Percentiles rank a stretch among this genome's conserved stretches.
Evolutionary conservation across 225 moss, liverwort and hornwort species (phyloP).

Genomic region (Sphagnum contortum): DNA sequence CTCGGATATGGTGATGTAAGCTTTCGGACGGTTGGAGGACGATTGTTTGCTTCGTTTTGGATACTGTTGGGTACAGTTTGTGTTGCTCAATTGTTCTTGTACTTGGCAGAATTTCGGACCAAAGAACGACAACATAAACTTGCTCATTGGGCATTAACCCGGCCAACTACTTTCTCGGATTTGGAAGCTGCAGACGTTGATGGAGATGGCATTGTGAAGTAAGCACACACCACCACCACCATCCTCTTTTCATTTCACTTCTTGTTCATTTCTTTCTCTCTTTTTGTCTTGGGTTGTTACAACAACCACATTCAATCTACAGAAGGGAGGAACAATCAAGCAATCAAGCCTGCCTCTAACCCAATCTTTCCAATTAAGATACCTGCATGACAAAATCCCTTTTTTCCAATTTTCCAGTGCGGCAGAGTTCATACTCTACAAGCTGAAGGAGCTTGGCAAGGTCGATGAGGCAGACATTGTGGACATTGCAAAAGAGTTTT

Average conservation of each 20-base stretch:
- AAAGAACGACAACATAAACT: constrained; percentile 45
- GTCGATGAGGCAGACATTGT: constrained; percentile 54
- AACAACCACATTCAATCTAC: neutral
- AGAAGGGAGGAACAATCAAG: neutral
- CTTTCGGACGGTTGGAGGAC: constrained; percentile 52
- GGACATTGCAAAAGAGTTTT: constrained; percentile 49
- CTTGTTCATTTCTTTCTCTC: constrained; percentile 2
- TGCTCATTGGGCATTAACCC: constrained; percentile 58
- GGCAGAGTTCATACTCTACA: constrained; percentile 64
- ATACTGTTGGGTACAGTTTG: constrained; percentile 61
- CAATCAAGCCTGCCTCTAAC: too few relatives aligned
- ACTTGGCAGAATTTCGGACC: constrained; percentile 52
- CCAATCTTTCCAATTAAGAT: too few relatives aligned
- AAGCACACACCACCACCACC: neutral
- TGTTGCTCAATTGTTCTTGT: constrained; percentile 71
- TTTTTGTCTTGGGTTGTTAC: neutral
- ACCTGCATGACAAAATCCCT: neutral
- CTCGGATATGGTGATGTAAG: constrained; percentile 78
- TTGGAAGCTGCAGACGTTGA: constrained; percentile 70
- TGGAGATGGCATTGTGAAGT: constrained; percentile 62
- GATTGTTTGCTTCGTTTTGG: constrained; percentile 69
- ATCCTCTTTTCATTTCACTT: constrained; percentile 2
- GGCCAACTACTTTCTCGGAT: constrained; percentile 51
- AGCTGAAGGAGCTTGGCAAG: constrained; percentile 84
- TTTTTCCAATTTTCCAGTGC: constrained; percentile 17